Evolutionary conservation across 768 basidiomycete genomes (phyloP), one percentile per base, ranked within the genome.

Genomic region (Suillus occidentalis): DNA sequence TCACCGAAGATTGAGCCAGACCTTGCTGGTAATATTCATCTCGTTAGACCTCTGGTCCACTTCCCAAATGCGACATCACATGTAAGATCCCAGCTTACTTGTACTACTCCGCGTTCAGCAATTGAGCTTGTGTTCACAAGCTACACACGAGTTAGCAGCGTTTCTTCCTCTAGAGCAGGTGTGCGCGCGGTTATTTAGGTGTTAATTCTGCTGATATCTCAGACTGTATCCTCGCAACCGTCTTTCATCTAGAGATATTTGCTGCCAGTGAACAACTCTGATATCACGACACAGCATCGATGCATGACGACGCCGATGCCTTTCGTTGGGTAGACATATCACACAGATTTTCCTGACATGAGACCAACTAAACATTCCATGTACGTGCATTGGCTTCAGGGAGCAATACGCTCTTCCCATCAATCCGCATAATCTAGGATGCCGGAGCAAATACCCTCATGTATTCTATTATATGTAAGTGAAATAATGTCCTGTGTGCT

Each of bases 311-410:
- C 12, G 13, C 47, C 13, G 13, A 13, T 25, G 47, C 22, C 6
- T 6, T 7, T 13, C 47, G 22, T 12, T 25, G 47, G 22, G 47
- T 22, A 13, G 22, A 14, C 6, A 13, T 28, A 53, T 34, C 16
- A 52, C 16, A n/a, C 37, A 92, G 94, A 99, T 75, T 86, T 94
- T 13, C 95, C 96, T n/a, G 83, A 94, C 68, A 84, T 25, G 14
- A 86, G 62, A 81, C 79, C 36, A 86, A 80, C 39, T 78, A 83
- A 67, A 80, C 87, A 0, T 97, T 84, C 79, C 87, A 83, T 87
- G 1, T 93, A 85, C 74, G 81, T 94, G 37, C 94, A 97, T 76
- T 95, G 93, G 91, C 77, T 96, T 69, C 85, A 91, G 92, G 94
- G 73, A 69, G 89, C 69, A 42, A 61, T 43, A 13, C 16, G 45